phyloP scores from a whole-genome alignment of 257 asterid species.

The Solanum infundibuliforme region DNA sequence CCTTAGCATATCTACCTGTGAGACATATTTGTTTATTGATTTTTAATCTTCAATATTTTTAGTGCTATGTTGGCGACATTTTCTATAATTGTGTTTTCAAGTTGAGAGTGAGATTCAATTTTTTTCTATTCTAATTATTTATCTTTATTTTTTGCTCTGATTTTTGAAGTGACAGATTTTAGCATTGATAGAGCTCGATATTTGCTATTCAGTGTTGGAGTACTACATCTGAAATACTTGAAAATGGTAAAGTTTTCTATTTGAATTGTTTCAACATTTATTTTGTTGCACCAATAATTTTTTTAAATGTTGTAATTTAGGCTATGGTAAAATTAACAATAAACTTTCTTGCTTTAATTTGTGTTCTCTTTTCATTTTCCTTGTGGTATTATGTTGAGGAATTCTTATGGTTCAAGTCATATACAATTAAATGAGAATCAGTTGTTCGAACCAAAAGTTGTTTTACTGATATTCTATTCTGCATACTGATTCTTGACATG shows the following conservation, averaged over 20 bases:
- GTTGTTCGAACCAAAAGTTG: neutral
- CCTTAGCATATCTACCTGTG: no score
- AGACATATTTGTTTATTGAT: no score
- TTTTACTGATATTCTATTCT: neutral
- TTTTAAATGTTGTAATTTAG: no score
- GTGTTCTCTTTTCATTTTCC: neutral
- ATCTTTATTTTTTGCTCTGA: neutral
- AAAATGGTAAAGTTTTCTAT: neutral
- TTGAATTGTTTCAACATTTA: neutral
- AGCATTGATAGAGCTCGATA: neutral
- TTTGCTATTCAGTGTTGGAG: neutral
- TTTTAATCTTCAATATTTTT: no score
- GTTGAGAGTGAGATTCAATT: no score
- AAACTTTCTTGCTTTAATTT: neutral
- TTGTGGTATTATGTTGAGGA: no score
- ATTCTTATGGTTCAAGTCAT: neutral
- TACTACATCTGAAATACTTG: neutral
- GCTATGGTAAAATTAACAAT: no score
- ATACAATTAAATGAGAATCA: neutral
- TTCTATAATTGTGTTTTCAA: no score
- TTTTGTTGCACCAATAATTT: neutral
- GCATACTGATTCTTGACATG: no score
- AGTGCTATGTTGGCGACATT: no score
- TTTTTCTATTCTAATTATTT: neutral
- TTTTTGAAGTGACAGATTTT: neutral